Percentiles rank a stretch among this genome's conserved stretches.
Conservation (phyloP, 371 early-diverging fungal genomes). For the Cokeromyces recurvatus region DNA sequence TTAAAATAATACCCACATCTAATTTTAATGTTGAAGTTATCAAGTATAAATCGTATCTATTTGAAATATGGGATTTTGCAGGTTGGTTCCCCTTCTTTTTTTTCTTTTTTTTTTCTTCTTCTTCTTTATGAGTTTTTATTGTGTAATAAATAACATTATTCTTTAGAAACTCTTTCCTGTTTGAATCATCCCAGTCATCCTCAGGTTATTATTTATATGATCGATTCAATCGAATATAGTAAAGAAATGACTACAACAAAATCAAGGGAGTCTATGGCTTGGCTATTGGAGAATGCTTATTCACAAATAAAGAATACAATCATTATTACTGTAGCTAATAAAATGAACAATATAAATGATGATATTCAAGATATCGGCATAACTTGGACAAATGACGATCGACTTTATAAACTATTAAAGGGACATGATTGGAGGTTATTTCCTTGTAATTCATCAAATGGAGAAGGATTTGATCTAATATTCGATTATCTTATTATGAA, state of each 20-base stretch:
- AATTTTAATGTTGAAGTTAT: conserved; percentile 29
- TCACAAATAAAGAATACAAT: conserved; percentile 19
- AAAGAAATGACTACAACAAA: conserved; percentile 16
- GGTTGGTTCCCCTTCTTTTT: no score
- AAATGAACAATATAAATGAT: no score
- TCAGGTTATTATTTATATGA: conserved; percentile 28
- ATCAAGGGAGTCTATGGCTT: conserved; percentile 21
- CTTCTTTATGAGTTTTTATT: no score
- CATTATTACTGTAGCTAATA: conserved; percentile 31
- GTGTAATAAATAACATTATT: no score
- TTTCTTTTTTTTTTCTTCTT: no score
- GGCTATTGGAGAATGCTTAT: conserved; percentile 18
- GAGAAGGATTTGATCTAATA: conserved; percentile 16
- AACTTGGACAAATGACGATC: conserved; percentile 21
- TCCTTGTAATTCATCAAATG: conserved; percentile 21
- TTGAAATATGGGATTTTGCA: conserved; percentile 34
- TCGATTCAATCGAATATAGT: conserved; percentile 19
- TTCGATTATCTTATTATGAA: conserved; percentile 12
- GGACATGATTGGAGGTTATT: conserved; percentile 38
- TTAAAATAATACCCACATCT: conserved; percentile 30
- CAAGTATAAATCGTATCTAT: conserved; percentile 15
- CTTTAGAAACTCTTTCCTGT: no score
- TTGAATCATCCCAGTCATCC: no score
- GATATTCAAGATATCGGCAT: conserved; percentile 34
- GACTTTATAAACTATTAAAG: conserved; percentile 11